Evolutionary conservation across 352 stramenopile genomes (phyloP), one percentile per base, ranked within the genome.

Genomic region (Phytophthora multivora): DNA sequence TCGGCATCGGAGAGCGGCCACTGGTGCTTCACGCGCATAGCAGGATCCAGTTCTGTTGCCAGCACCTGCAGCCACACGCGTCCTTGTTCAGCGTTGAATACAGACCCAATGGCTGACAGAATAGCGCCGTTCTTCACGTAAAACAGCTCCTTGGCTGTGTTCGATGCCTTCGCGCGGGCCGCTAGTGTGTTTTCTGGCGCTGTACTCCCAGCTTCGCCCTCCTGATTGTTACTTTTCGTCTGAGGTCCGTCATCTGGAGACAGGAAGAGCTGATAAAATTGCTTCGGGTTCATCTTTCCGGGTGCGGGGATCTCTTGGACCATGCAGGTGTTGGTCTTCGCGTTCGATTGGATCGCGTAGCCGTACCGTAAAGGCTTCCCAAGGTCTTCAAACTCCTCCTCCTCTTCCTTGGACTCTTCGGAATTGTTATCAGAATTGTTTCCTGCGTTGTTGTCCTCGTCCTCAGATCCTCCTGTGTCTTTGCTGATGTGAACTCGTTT

Each of bases 281-380:
- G 67, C 45, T 74, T 78, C n/a, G 78, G 71, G 10, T 67, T 61
- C 73, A 89, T 78, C 30, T 90, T 90, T 0, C 77, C 69, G 6
- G 83, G 77, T 1, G 66, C 13, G 10, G 77, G 52, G 30, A 93
- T 88, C 59, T 93, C 84, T 45, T 87, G 80, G 1, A 93, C 71
- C 78, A 93, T 86, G 42, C 80, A 90, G 7, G 75, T 72, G 38
- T 93, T 93, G 2, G 79, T 91, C 67, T 88, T 90, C 35, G 82
- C 80, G 41, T 89, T 90, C 12, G 78, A 89, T 62, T 90, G 83
- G 47, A 92, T 86, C n/a, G 64, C 80, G 28, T 86, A 92, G 23
- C 80, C 83, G 30, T 87, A 91, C 33, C 47, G 68, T 0, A 76
- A 45, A 5, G 52, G 23, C 33, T 39, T 31, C 13, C 50, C 53